Evolutionary conservation across 1,284 basidiomycete genomes (phyloP).

Genomic region (Polyporus tsugae): DNA sequence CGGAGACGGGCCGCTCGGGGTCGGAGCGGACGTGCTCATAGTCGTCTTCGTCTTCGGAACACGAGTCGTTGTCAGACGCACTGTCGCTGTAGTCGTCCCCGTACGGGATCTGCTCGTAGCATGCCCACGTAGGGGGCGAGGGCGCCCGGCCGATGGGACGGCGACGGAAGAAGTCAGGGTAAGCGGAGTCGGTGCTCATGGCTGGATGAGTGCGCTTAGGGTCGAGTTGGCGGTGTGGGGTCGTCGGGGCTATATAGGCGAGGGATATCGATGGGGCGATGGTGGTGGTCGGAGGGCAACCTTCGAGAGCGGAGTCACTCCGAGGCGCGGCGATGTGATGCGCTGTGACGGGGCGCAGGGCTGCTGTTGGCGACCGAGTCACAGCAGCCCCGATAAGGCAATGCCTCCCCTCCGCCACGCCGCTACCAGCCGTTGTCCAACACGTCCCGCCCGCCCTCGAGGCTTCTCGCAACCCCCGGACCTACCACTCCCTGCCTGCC

Average conservation of each 20-base stretch:
- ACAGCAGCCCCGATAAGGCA: slow-evolving; percentile 34
- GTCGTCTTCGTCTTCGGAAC: slow-evolving; percentile 78
- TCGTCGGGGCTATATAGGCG: slow-evolving; percentile 17
- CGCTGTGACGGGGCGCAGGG: slow-evolving; percentile 35
- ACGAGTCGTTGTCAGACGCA: slow-evolving; percentile 56
- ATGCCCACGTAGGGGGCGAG: slow-evolving; percentile 84
- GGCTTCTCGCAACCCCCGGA: slow-evolving; percentile 2
- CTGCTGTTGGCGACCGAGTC: slow-evolving; percentile 36
- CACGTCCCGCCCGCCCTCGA: slow-evolving; percentile 8
- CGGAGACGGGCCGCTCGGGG: slow-evolving; percentile 40
- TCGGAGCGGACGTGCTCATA: slow-evolving; percentile 50
- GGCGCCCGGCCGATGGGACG: slow-evolving; percentile 79
- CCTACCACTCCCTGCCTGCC: neutral
- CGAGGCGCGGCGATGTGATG: slow-evolving; percentile 28
- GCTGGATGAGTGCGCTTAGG: slow-evolving; percentile 27
- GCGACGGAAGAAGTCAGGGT: slow-evolving; percentile 66
- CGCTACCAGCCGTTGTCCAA: slow-evolving; percentile 30
- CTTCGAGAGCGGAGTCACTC: slow-evolving; percentile 32
- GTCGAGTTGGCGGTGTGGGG: slow-evolving; percentile 18
- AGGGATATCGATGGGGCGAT: slow-evolving; percentile 23
- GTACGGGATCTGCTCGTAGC: slow-evolving; percentile 84
- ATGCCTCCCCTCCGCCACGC: slow-evolving; percentile 26
- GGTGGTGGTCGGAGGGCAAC: slow-evolving; percentile 38
- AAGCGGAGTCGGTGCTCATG: slow-evolving; percentile 46
- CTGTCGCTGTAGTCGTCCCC: slow-evolving; percentile 54